Evolutionary conservation across 805 yeast species (phyloP).

Genomic region (Danielia reshetovae): DNA sequence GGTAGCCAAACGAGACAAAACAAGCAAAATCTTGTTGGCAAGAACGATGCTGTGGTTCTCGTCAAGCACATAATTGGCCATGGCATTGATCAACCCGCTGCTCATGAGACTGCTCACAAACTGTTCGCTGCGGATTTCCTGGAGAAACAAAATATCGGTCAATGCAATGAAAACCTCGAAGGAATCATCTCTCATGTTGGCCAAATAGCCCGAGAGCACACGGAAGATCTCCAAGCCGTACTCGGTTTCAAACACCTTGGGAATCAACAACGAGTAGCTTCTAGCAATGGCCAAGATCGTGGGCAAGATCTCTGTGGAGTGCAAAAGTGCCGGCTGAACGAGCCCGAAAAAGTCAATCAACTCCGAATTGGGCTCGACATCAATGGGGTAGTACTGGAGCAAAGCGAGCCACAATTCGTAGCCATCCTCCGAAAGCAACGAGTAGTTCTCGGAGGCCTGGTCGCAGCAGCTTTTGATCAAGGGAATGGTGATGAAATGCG

Average conservation of each 20-base stretch:
- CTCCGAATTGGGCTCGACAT: slow-evolving; percentile 27
- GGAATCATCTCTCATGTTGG: slow-evolving; percentile 68
- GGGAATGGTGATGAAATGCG: slow-evolving; percentile 60
- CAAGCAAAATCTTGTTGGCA: slow-evolving; percentile 34
- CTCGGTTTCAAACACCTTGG: slow-evolving; percentile 35
- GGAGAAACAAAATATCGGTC: slow-evolving; percentile 47
- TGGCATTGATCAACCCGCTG: slow-evolving; percentile 43
- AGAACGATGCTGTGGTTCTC: slow-evolving; percentile 41
- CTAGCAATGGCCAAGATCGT: slow-evolving; percentile 57
- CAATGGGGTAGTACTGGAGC: slow-evolving; percentile 55
- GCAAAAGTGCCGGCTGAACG: slow-evolving; percentile 54
- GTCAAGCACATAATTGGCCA: slow-evolving; percentile 39
- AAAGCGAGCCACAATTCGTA: slow-evolving; percentile 77
- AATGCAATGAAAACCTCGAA: slow-evolving; percentile 51
- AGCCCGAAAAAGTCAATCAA: slow-evolving; percentile 47
- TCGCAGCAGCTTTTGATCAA: slow-evolving; percentile 64
- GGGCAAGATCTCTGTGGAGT: slow-evolving; percentile 73
- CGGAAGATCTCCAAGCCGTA: slow-evolving; percentile 42
- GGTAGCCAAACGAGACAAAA: slow-evolving; percentile 35
- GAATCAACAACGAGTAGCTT: slow-evolving; percentile 54
- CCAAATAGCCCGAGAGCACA: slow-evolving; percentile 50
- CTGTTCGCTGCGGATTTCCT: slow-evolving; percentile 19
- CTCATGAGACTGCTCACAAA: slow-evolving; percentile 31
- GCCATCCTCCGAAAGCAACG: slow-evolving; percentile 80
- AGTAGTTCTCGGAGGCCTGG: slow-evolving; percentile 29